Evolutionary conservation across 2,329 filamentous ascomycete genomes (phyloP), one percentile per base, ranked within the genome.

Genomic region (Aspergillus pseudotamarii): DNA sequence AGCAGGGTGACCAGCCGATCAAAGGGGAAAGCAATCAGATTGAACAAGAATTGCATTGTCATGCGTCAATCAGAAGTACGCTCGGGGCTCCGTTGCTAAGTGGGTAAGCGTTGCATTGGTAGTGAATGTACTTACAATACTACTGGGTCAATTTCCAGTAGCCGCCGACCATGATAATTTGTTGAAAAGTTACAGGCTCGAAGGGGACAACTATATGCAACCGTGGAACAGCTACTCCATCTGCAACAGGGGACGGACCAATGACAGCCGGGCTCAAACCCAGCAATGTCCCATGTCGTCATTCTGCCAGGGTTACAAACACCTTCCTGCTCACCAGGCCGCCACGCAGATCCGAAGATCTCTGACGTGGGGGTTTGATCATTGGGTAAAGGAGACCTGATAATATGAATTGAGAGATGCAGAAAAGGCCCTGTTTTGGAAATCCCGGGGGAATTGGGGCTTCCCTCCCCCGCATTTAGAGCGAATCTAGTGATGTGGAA

Each of bases 341-440:
- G 59, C 62, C 58, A 63, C 62, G 69, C 65, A 61, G 69, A 72
- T 72, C 66, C 53, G 71, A 70, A 67, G 70, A 72, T 72, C 71
- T 56, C 64, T 71, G 69, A 70, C 69, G 71, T 71, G 69, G 69
- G 69, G 68, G 57, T 19, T 46, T 56, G 46, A 55, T 57, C 32
- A 54, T 63, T 57, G 38, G 43, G 51, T 34, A 51, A 54, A 48
- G 34, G 55, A 23, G 51, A 38, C 45, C 26, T 51, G 45, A 61
- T 58, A 57, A 46, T 50, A 53, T 54, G 57, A 51, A 59, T 46
- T 41, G 45, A 58, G 41, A n/a, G 57, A 30, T 50, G 50, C 30
- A 56, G 34, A 38, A 60, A 36, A 51, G n/a, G 51, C 34, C 32
- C 51, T 55, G 41, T 38, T 38, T n/a, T 55, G 51, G 51, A 26